Conservation (phyloP, 345 rosid species). For the Syzygium oleosum region DNA sequence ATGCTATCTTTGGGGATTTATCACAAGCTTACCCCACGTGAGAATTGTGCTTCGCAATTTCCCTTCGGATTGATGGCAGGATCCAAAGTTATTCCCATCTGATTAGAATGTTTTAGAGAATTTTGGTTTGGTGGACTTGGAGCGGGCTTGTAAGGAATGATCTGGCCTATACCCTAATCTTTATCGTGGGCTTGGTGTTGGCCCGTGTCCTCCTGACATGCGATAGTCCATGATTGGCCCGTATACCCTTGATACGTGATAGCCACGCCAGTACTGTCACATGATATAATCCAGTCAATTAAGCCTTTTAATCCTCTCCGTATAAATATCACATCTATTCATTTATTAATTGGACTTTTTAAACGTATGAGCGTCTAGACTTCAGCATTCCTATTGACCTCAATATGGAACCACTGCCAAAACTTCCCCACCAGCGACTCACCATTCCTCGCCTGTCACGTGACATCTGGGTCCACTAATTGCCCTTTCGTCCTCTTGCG, state of each 20-base stretch:
- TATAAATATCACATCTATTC: not conserved
- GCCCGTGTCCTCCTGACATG: not conserved
- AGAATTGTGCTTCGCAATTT: not conserved
- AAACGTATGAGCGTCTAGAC: not conserved
- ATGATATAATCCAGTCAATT: not conserved
- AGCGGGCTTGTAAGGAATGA: not conserved
- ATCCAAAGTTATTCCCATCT: not conserved
- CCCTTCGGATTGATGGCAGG: not conserved
- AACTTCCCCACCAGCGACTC: not conserved
- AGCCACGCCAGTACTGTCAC: not conserved
- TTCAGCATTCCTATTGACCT: not conserved
- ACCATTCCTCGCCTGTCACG: not conserved
- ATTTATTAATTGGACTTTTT: not conserved
- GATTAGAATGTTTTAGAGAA: not conserved
- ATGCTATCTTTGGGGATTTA: not conserved
- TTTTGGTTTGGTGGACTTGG: not conserved
- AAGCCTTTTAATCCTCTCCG: not conserved
- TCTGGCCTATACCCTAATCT: not conserved
- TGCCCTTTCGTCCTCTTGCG: not conserved
- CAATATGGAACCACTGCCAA: not conserved
- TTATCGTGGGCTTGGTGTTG: not conserved
- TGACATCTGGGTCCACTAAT: not conserved
- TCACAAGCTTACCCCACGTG: not conserved
- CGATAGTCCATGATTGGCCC: not conserved
- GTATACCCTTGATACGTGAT: not conserved